Evolutionary conservation across 164 flowering plant species (phyloP), one percentile per base, ranked within the genome.

Genomic region (Berberis thunbergii): DNA sequence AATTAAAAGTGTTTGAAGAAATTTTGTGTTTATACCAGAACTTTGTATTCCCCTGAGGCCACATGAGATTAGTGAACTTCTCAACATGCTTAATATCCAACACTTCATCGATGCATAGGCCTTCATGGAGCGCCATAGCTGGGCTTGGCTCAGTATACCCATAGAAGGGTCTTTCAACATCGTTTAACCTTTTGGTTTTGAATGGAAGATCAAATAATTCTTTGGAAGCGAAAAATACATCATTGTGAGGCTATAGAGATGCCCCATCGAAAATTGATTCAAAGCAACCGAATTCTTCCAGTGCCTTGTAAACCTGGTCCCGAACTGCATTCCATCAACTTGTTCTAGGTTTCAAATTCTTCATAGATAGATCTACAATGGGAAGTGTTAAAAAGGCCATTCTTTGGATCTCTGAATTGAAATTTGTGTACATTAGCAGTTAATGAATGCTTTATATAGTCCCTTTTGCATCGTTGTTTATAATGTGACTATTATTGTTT

Each of bases 201-300:
- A 77, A 12, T 46, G 87, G 86, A 12, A 81, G 79, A 61, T 77
- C 79, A n/a, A 82, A 86, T 42, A 82, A 75, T 66, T 81, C 79
- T 70, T 72, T 60, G 7, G 78, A 2, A 13, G 66, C 61, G 13
- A 50, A 54, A 40, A 84, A 75, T 1, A 76, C 11, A 0, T 63
- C 71, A 43, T 77, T 69, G 49, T 69, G 68, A 45, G 75, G 69
- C 60, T 78, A 70, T 0, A 43, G 0, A 1, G 78, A 66, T 7
- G n/a, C n/a, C 79, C 65, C 62, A 10, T 75, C 62, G 39, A 75
- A 79, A 11, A 58, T 45, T 2, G 83, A 86, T 62, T 82, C 84
- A 45, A 86, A 86, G 72, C 91, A 86, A 13, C 91, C 91, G 26
- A 61, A 84, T 43, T 79, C 73, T 69, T 78, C 67, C n/a, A n/a